A percentile compares a stretch with the other conserved stretches of the same genome.
phyloP scores from a whole-genome alignment of 2,329 filamentous ascomycete species.

The Stemphylium vesicarium region DNA sequence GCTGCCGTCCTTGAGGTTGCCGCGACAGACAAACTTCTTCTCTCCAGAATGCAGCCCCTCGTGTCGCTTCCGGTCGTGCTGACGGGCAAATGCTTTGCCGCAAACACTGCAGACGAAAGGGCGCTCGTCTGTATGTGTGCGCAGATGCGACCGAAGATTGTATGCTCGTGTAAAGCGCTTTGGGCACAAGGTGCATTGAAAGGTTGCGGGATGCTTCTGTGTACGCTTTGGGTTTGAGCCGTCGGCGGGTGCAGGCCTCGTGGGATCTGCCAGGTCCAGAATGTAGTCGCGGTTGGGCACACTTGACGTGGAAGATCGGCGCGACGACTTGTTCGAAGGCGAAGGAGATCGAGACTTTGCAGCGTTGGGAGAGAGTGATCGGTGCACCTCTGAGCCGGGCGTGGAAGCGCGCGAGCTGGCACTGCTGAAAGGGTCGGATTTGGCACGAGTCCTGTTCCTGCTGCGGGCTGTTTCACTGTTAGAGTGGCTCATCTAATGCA shows the following conservation, averaged over 20 bases:
- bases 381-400: conserved; percentile 45
- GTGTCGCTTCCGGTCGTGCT: conserved; percentile 96
- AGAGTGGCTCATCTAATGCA: conserved; percentile 15
- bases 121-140: conserved; percentile 95
- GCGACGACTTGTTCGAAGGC: conserved; percentile 55
- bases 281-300: conserved; percentile 74
- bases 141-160: conserved; percentile 91
- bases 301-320: conserved; percentile 59
- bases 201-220: conserved; percentile 97
- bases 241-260: conserved; percentile 67
- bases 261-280: conserved; percentile 87
- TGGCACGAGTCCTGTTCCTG: conserved; percentile 62
- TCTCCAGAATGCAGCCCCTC: conserved; percentile 95
- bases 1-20: conserved; percentile 80
- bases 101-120: conserved; percentile 98
- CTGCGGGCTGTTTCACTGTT: conserved; percentile 55
- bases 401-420: conserved; percentile 54
- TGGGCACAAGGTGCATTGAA: conserved; percentile 90
- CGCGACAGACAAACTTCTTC: conserved; percentile 98
- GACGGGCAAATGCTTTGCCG: conserved; percentile 94
- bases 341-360: conserved; percentile 56
- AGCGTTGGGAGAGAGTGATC: conserved; percentile 53
- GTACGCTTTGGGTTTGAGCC: conserved; percentile 71
- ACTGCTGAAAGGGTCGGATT: conserved; percentile 66
- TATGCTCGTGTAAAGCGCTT: conserved; percentile 97